Evolutionary conservation across 164 flowering plant species (phyloP), one percentile per base, ranked within the genome.

Genomic region (Magnolia sinica): DNA sequence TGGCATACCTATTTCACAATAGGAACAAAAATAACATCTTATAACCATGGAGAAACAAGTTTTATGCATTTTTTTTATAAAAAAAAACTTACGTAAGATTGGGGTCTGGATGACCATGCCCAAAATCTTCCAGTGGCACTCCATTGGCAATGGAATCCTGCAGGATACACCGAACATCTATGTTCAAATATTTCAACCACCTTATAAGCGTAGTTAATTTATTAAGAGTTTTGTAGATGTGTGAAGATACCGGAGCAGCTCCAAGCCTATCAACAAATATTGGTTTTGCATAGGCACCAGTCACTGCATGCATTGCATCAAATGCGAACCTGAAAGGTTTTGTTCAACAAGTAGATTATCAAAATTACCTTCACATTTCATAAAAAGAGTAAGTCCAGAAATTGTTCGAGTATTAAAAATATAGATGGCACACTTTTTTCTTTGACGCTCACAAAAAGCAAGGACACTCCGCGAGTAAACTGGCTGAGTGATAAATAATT

Each of bases 41-140:
- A 9, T 55, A 72, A 11, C 7, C 19, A 65, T 20, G 1, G 49
- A 63, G 29, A 29, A 31, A 18, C 51, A 19, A 65, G 27, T 64
- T 58, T 23, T 74, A 22, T 27, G 24, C 31, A 73, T 50, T 68
- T 8, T 16, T 58, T 23, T 69, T 20, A 9, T 19, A 0, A 24
- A 24, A 23, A 23, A 0, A 66, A 23, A 81, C 97, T 91, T 87
- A 96, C 98, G 99, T 94, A 50, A 96, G 97, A 84, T 92, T 96
- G 78, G 99, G 99, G 81, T 96, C 99, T 64, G 99, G 99, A 90
- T 96, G 99, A 52, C 98, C 99, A 84, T 91, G 98, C 51, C 98
- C 99, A 90, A 94, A 96, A 86, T 96, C 98, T 87, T 96, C 97
- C 64, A 92, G 78, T 58, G 99, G 98, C 75, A 91, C 90, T 72